Evolutionary conservation across 2,329 filamentous ascomycete species (phyloP).

Genomic region (Botrytis hyacinthi): DNA sequence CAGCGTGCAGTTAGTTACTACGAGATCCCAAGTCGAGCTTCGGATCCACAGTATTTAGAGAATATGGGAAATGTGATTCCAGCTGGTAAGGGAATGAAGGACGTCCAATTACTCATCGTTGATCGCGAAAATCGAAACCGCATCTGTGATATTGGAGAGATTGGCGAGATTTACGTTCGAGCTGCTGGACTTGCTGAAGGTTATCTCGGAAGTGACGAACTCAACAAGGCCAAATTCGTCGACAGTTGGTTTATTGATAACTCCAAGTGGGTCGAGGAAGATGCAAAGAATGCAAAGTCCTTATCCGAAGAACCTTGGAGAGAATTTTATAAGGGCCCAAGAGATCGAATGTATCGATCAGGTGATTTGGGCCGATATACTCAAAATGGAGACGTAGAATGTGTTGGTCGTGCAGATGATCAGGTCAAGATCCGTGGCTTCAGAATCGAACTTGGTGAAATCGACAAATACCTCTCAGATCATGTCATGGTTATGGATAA

Average conservation of each 20-base stretch:
- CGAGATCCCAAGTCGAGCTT: constrained; percentile 65
- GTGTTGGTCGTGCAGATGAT: constrained; percentile 76
- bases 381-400: constrained; percentile 67
- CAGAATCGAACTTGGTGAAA: constrained; percentile 90
- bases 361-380: constrained; percentile 82
- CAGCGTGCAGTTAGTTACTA: constrained; percentile 80
- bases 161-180: constrained; percentile 80
- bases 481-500: constrained; percentile 78
- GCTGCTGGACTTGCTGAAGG: constrained; percentile 82
- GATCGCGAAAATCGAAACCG: constrained; percentile 62
- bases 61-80: constrained; percentile 73
- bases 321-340: constrained; percentile 72
- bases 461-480: constrained; percentile 77
- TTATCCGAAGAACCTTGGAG: constrained; percentile 70
- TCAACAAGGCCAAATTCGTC: constrained; percentile 38
- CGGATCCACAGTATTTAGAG: constrained; percentile 63
- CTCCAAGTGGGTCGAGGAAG: constrained; percentile 38
- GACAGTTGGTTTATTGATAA: constrained; percentile 41
- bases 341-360: constrained; percentile 82
- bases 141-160: constrained; percentile 75
- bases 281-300: constrained; percentile 60
- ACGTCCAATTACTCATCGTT: constrained; percentile 86
- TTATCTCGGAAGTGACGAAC: constrained; percentile 51
- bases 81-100: constrained; percentile 79
- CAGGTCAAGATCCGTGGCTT: constrained; percentile 97